A percentile compares a stretch with the other conserved stretches of the same genome.
Conservation (phyloP, 2,329 filamentous ascomycete species). For the Paecilomyces sp. region DNA sequence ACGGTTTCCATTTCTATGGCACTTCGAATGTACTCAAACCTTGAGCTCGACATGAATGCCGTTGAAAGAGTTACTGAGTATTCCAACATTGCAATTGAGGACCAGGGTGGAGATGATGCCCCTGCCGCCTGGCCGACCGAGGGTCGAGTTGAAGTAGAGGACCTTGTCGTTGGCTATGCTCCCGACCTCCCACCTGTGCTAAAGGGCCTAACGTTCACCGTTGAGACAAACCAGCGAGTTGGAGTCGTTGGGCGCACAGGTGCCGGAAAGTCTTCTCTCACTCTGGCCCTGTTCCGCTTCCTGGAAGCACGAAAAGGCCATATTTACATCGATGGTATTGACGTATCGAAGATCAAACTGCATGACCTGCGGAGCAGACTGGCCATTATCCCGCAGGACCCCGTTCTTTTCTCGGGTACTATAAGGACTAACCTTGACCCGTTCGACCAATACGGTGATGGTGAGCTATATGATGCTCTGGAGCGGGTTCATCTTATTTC, state of each 20-base stretch:
- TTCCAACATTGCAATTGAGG: conserved; percentile 60
- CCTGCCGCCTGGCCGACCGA: conserved; percentile 70
- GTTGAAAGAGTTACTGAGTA: conserved; percentile 73
- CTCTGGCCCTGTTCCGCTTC: conserved; percentile 71
- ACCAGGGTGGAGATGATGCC: conserved; percentile 52
- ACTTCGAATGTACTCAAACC: conserved; percentile 59
- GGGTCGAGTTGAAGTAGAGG: conserved; percentile 64
- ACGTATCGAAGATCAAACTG: conserved; percentile 65
- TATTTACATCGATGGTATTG: conserved; percentile 65
- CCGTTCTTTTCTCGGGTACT: conserved; percentile 73
- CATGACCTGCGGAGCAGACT: conserved; percentile 65
- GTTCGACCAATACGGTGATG: conserved; percentile 63
- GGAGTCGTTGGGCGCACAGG: conserved; percentile 75
- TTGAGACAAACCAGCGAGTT: conserved; percentile 61
- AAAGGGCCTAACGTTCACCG: conserved; percentile 60
- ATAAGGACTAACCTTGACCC: conserved; percentile 71
- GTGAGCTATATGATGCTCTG: conserved; percentile 62
- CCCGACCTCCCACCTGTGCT: conserved; percentile 63
- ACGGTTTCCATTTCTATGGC: conserved; percentile 57
- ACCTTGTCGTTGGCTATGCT: conserved; percentile 67
- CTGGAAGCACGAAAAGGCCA: conserved; percentile 60
- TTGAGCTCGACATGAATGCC: conserved; percentile 74
- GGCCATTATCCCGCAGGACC: conserved; percentile 77
- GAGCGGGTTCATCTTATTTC: conserved; percentile 61
- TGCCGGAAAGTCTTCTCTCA: conserved; percentile 70